Evolutionary conservation across 2,329 filamentous ascomycete genomes (phyloP).

Genomic region (Neurospora sp.): DNA sequence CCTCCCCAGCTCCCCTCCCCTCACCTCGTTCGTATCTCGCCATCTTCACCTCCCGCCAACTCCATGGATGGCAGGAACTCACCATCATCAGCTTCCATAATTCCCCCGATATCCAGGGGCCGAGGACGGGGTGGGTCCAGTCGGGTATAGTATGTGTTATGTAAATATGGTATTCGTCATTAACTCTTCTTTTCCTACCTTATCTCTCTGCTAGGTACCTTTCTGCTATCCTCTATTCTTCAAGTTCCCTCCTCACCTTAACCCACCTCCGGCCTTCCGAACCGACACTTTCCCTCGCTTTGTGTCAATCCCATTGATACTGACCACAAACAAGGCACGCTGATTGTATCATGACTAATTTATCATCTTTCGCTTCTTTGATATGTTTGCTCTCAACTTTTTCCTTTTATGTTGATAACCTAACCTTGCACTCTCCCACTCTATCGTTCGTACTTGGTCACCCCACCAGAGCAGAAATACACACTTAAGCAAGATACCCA

Average conservation of each 20-base stretch:
- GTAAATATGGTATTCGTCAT: not conserved
- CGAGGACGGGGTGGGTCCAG: too few species aligned
- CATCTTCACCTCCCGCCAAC: too few species aligned
- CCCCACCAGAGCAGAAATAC: not conserved
- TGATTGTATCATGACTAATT: too few species aligned
- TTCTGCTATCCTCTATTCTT: not conserved
- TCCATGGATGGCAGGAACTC: too few species aligned
- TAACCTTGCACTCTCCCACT: not conserved
- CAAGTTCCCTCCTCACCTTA: not conserved
- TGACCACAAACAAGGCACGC: too few species aligned
- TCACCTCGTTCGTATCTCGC: too few species aligned
- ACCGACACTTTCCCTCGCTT: not conserved
- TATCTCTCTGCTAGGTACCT: not conserved
- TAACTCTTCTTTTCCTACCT: not conserved
- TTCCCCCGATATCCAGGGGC: too few species aligned
- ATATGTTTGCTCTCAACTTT: too few species aligned
- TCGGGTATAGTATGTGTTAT: not conserved
- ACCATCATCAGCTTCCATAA: too few species aligned
- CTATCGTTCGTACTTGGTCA: not conserved
- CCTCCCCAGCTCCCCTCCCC: too few species aligned
- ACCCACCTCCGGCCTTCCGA: not conserved
- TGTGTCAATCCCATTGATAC: not conserved
- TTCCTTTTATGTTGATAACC: too few species aligned
- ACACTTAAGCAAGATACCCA: conserved; percentile 73
- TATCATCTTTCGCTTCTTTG: too few species aligned